Base-by-base conservation (phyloP, 83 land plant species). In the Picea mariana region DNA sequence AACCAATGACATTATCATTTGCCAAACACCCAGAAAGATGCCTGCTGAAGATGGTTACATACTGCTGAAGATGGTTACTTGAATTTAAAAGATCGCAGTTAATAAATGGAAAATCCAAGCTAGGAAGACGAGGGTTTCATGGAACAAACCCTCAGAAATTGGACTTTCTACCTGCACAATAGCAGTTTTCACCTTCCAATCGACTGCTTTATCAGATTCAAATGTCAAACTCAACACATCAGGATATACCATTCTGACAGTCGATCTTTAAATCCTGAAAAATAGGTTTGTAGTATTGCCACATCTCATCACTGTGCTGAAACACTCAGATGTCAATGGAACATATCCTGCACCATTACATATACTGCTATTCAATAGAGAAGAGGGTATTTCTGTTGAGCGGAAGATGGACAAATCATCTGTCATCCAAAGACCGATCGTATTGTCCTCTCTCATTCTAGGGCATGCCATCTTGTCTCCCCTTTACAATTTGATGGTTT, bases 71-170 rank as follows among this genome's bases (percentile, higher is more conserved):
- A 55, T 0, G 17, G 82, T 79, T 79, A 75, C 92, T 88, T 59
- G 96, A 87, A 42, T 84, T 86, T 81, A 89, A 66, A 80, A 98
- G 88, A 86, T 98, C 99, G 86, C 98, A 98, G 85, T 91, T 94
- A 40, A 8, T 75, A 26, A 21, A 47, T 15, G 98, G 97, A 60
- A 96, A 65, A 21, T 98, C 99, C 72, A 85, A 83, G 40, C 88
- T 90, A 63, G 97, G 89, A 81, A 97, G 86, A 6, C 93, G 59
- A 17, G 94, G 94, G 42, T 89, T 66, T 89, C 88, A 79, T 91
- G 85, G 69, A 67, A 87, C 59, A 89, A 81, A 71, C 87, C 82
- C 60, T 89, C 91, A 77, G 77, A 84, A 5, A 67, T 65, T 83
- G 85, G 82, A 65, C 24, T 67, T 80, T 80, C 24, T 9, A 62